Evolutionary conservation across 2,329 filamentous ascomycete genomes (phyloP).

Genomic region (Fusarium sp.): DNA sequence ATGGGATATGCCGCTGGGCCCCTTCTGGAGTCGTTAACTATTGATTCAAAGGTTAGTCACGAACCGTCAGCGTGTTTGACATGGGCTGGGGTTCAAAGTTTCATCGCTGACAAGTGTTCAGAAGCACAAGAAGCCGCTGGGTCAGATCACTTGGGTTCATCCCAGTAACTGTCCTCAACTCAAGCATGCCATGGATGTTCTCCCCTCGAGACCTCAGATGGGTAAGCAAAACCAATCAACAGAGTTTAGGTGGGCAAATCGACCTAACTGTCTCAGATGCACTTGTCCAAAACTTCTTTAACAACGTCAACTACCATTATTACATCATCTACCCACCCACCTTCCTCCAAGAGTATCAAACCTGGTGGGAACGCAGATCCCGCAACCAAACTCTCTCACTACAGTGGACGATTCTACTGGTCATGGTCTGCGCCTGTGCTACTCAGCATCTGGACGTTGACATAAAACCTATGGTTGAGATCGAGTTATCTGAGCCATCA

Average conservation of each 20-base stretch:
- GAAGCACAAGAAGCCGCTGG: constrained; percentile 30
- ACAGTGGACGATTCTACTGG: constrained; percentile 52
- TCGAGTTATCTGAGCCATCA: constrained; percentile 44
- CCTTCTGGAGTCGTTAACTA: constrained; percentile 45
- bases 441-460: constrained; percentile 48
- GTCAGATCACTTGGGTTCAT: constrained; percentile 36
- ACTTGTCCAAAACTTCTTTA: constrained; percentile 52
- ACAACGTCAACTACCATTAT: constrained; percentile 52
- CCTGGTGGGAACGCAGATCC: constrained; percentile 49
- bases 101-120: not conserved
- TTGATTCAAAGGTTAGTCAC: constrained; percentile 40
- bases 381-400: constrained; percentile 45
- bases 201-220: constrained; percentile 50
- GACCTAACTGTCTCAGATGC: constrained; percentile 42
- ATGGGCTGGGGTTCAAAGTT: too few species aligned
- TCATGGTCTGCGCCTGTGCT: constrained; percentile 53
- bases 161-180: constrained; percentile 46
- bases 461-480: constrained; percentile 45
- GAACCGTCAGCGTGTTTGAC: not conserved
- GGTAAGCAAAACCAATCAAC: constrained; percentile 37
- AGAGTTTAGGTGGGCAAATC: too few species aligned
- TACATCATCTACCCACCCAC: constrained; percentile 52
- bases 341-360: constrained; percentile 51
- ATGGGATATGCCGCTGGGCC: constrained; percentile 51
- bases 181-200: constrained; percentile 45